Base-by-base conservation (phyloP, 305 asterid genomes). In the Plantago lanceolata region DNA sequence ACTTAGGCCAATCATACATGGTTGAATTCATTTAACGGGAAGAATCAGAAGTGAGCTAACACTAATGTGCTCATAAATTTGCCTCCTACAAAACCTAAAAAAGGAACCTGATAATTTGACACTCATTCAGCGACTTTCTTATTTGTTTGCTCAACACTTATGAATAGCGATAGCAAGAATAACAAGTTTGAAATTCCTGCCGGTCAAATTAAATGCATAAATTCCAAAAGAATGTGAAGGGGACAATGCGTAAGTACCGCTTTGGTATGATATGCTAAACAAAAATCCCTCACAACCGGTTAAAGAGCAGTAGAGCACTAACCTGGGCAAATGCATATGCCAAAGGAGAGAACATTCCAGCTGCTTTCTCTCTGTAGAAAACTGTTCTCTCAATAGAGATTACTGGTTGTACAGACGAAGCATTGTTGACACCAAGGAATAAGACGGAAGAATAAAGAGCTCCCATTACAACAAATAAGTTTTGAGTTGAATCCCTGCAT, bases 291-390 rank as follows among this genome's bases (percentile, higher is more conserved):
- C 21, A 8, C 33, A 61, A 58, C 48, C 48, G 57, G 44, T 24
- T 40, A 24, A 28, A 61, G 19, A 63, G 48, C 35, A 59, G 64
- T 74, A 61, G 19, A 63, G 48, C 35, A 59, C 66, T 74, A 59
- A 85, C 97, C 88, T 89, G 97, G n/a, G 97, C 94, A 59, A 75
- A 68, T 52, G 95, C 95, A 66, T 85, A 89, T 57, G 95, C 85
- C 53, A 76, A 18, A 16, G 97, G 81, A 24, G 95, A 78, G 73
- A 80, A 87, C 94, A 89, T 80, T 71, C 95, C 95, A 56, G 97
- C 94, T 59, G 97, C 97, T 70, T 74, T 81, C 74, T 89, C 97
- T 68, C 97, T 71, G 72, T 89, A 89, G 86, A 89, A 89, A 69
- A 89, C 97, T 47, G 89, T 89, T 68, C 95, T 83, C 77, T 85